These are phyloP conservation scores for Syzygium jambos DNA, from an alignment of 345 rosid species.

Conservation along the genomic window DNA sequence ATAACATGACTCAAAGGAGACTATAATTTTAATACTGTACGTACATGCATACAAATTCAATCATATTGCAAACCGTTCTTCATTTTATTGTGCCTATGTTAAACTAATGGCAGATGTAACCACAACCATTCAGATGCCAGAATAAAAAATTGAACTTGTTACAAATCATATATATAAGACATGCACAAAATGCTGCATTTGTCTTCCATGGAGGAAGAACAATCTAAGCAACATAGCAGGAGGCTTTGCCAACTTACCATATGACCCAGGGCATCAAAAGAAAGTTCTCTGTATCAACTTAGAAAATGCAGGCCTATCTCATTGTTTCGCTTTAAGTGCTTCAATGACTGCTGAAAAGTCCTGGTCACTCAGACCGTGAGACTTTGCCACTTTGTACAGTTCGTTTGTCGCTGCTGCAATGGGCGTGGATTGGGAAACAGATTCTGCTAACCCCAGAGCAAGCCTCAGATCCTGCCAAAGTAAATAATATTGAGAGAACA, in stretches of 20 bases:
- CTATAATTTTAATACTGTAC: background rate
- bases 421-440: conserved; percentile 81
- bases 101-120: background rate
- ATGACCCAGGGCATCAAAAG: background rate
- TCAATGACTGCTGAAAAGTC: conserved; percentile 93
- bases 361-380: conserved; percentile 69
- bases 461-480: conserved; percentile 74
- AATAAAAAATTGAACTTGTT: background rate
- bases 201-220: background rate
- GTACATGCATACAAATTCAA: background rate
- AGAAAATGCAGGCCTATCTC: background rate
- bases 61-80: background rate
- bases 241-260: background rate
- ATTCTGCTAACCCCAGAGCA: conserved; percentile 83
- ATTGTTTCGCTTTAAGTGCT: conserved; percentile 53
- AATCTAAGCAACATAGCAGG: background rate
- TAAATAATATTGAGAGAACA: background rate
- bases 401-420: conserved; percentile 90
- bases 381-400: conserved; percentile 77
- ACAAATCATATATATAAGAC: background rate
- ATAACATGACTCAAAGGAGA: background rate
- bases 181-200: background rate
- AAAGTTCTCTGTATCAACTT: background rate
- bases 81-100: background rate
- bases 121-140: background rate